phyloP scores from a whole-genome alignment of 2,329 filamentous ascomycete species.

The Dactylellina parvicollis region DNA sequence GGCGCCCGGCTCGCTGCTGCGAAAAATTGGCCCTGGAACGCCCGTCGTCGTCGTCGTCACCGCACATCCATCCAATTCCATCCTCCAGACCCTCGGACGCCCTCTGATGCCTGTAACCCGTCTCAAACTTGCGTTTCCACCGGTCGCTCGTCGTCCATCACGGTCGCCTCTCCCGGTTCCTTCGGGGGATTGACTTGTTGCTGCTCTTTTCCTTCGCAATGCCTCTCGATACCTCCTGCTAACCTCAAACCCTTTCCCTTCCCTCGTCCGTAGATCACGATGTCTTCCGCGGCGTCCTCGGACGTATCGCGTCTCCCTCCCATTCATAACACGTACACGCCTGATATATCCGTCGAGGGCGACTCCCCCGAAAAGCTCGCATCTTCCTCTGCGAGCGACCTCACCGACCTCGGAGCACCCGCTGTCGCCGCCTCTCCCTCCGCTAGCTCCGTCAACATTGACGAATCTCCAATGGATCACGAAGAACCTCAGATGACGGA shows the following conservation, averaged over 20 bases:
- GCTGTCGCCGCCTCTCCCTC: conserved; percentile 42
- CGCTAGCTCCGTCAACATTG: conserved; percentile 13
- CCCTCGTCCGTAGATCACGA: conserved; percentile 23
- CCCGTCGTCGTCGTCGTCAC: conserved; percentile 53
- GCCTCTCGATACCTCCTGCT: conserved; percentile 32
- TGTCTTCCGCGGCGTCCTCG: conserved; percentile 52
- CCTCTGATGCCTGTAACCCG: conserved; percentile 52
- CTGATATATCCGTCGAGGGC: conserved; percentile 50
- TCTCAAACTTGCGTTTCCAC: conserved; percentile 22
- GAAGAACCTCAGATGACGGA: conserved; percentile 49
- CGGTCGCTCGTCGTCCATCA: conserved; percentile 40
- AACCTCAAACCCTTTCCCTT: conserved; percentile 20
- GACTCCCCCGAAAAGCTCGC: conserved; percentile 43
- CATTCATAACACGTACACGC: conserved; percentile 51
- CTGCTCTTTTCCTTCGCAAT: conserved; percentile 42
- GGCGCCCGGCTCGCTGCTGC: conserved; percentile 30
- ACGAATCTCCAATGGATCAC: conserved; percentile 44
- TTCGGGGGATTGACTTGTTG: conserved; percentile 51
- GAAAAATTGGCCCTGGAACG: conserved; percentile 40
- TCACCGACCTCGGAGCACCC: conserved; percentile 45
- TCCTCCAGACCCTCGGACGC: conserved; percentile 14
- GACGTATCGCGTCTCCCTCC: conserved; percentile 54
- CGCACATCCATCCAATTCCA: conserved; percentile 34
- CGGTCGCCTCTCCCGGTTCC: conserved; percentile 44
- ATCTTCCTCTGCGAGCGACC: conserved; percentile 46